These are phyloP conservation scores for Fistulina hepatica DNA, from an alignment of 1,284 basidiomycete genomes.

Conservation along the genomic window DNA sequence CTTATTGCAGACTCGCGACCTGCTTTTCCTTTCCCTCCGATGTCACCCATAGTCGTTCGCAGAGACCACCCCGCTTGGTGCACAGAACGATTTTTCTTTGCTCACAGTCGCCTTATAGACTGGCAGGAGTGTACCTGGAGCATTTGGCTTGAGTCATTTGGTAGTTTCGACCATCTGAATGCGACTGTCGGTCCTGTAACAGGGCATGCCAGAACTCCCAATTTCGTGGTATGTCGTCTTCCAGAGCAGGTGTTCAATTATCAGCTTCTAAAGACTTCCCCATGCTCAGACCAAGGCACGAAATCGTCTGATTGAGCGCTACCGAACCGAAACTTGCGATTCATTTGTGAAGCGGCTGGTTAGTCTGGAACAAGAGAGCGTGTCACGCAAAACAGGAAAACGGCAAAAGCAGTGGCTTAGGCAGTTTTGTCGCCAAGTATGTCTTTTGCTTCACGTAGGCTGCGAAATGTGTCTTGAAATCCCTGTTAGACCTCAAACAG, in stretches of 20 bases:
- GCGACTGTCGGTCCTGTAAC: constrained; percentile 8
- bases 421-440: constrained; percentile 29
- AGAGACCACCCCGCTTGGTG: constrained; percentile 50
- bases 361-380: constrained; percentile 20
- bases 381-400: constrained; percentile 20
- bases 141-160: constrained; percentile 45
- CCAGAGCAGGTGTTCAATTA: not conserved
- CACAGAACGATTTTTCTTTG: constrained; percentile 43
- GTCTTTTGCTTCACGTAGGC: constrained; percentile 1
- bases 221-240: constrained; percentile 7
- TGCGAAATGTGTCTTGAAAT: not conserved
- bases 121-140: constrained; percentile 67
- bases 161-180: constrained; percentile 23
- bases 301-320: constrained; percentile 26
- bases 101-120: constrained; percentile 34
- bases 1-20: constrained; percentile 20
- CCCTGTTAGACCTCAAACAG: constrained; percentile 2
- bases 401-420: constrained; percentile 30
- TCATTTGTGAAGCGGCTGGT: constrained; percentile 35
- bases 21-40: constrained; percentile 25
- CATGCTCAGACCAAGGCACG: not conserved
- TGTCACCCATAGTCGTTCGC: constrained; percentile 38
- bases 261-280: not conserved
- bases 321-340: constrained; percentile 44
- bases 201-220: constrained; percentile 8